phyloP scores from a whole-genome alignment of 768 basidiomycete genomes.

The Russula abietina region DNA sequence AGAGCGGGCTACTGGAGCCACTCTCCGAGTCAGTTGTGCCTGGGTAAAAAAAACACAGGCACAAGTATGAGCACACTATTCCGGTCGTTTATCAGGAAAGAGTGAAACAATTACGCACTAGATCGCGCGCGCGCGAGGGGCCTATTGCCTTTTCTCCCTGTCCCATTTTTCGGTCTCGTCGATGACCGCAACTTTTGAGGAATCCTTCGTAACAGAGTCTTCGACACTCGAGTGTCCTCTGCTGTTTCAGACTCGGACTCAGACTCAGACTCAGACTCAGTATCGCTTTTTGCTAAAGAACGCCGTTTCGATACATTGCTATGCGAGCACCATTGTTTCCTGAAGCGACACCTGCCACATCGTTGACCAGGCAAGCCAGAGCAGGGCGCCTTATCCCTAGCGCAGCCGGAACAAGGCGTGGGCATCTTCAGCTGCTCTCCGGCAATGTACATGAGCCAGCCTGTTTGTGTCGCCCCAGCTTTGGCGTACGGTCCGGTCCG shows the following conservation, averaged over 20 bases:
- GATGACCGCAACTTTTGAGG: neutral
- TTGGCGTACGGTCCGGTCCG: slow-evolving; percentile 13
- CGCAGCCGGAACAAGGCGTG: slow-evolving; percentile 2
- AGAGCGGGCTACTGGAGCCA: slow-evolving; percentile 15
- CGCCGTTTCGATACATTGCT: neutral
- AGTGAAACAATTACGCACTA: neutral
- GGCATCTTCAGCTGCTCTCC: slow-evolving; percentile 11
- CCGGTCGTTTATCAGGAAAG: neutral
- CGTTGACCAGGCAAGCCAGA: slow-evolving; percentile 17
- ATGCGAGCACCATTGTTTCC: slow-evolving; percentile 13
- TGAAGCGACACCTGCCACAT: slow-evolving; percentile 17
- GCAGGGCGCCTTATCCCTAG: slow-evolving; percentile 1
- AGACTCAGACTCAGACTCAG: neutral
- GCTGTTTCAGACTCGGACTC: neutral
- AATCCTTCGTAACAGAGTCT: neutral
- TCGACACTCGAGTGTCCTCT: neutral
- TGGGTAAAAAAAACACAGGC: neutral
- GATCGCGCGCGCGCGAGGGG: neutral
- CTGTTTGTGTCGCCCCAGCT: slow-evolving; percentile 11
- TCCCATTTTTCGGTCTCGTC: neutral
- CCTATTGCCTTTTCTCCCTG: neutral
- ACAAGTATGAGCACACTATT: neutral
- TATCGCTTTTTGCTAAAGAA: neutral
- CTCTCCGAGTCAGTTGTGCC: neutral
- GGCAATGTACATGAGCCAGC: slow-evolving; percentile 17